A percentile compares a stretch with the other conserved stretches of the same genome.
Evolutionary conservation across 768 basidiomycete genomes (phyloP).

Genomic region (Tulasnella sp.): DNA sequence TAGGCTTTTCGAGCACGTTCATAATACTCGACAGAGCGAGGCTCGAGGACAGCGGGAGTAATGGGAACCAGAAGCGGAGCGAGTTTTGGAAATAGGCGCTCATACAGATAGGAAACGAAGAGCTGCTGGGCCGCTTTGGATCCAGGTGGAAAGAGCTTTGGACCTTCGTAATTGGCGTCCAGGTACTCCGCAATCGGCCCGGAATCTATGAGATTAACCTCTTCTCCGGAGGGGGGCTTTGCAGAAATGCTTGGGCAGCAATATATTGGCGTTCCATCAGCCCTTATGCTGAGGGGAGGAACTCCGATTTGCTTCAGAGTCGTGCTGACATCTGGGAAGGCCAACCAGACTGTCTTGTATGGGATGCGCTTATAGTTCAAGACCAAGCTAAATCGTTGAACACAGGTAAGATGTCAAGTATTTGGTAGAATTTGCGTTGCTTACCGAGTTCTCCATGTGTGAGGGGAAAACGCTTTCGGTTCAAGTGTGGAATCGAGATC

Average conservation of each 20-base stretch:
- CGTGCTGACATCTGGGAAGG: constrained; percentile 17
- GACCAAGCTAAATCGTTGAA: not conserved
- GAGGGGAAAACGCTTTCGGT: not conserved
- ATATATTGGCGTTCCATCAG: constrained; percentile 39
- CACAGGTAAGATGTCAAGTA: too few relatives aligned
- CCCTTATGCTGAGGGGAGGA: constrained; percentile 19
- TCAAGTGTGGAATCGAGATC: not conserved
- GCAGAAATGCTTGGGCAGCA: constrained; percentile 57
- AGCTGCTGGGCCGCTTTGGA: constrained; percentile 52
- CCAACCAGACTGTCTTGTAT: constrained; percentile 12
- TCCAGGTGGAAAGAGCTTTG: constrained; percentile 58
- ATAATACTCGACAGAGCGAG: constrained; percentile 1
- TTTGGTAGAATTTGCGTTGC: not conserved
- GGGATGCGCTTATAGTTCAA: not conserved
- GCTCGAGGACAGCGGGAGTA: not conserved
- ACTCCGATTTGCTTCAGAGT: constrained; percentile 13
- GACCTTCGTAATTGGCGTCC: constrained; percentile 52
- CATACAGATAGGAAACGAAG: constrained; percentile 59
- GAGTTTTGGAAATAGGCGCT: constrained; percentile 34
- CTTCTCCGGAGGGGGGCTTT: constrained; percentile 31
- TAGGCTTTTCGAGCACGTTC: not conserved
- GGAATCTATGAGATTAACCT: constrained; percentile 46
- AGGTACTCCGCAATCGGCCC: constrained; percentile 60
- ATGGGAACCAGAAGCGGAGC: not conserved
- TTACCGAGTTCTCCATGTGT: not conserved